These are phyloP conservation scores for Graphiopsis chlorocephala DNA, from an alignment of 2,329 filamentous ascomycete genomes.

Conservation along the genomic window DNA sequence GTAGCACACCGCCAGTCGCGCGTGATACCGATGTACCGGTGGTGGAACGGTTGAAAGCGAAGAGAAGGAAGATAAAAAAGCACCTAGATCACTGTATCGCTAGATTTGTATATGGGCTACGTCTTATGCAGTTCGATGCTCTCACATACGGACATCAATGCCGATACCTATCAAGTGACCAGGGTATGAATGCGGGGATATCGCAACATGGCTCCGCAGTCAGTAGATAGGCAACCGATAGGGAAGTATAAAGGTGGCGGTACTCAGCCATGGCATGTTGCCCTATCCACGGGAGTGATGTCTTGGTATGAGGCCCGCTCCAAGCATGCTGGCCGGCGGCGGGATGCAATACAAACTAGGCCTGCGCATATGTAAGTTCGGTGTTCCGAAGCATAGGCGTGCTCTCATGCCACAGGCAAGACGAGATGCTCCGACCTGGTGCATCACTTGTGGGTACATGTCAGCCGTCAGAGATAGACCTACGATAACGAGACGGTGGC, in stretches of 20 bases:
- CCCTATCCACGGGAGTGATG: not conserved
- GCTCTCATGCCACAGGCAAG: not conserved
- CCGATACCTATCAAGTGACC: not conserved
- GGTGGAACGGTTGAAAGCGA: not conserved
- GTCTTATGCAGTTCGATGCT: not conserved
- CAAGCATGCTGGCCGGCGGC: not conserved
- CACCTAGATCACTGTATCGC: not conserved
- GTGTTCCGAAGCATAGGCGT: not conserved
- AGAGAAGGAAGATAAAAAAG: not conserved
- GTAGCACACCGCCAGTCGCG: not conserved
- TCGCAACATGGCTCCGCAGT: slow-evolving; percentile 7
- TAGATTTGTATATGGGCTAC: not conserved
- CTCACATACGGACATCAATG: not conserved
- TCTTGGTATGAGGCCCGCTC: not conserved
- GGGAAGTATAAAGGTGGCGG: not conserved
- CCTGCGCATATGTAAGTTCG: not conserved
- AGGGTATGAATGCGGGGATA: slow-evolving; percentile 5
- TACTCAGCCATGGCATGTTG: not conserved
- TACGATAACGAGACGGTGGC: not conserved
- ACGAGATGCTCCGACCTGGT: not conserved
- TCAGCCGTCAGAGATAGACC: not conserved
- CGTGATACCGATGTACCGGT: not conserved
- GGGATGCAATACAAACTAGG: not conserved
- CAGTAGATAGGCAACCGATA: slow-evolving; percentile 12
- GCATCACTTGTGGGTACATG: not conserved